Evolutionary conservation across 208 protist genomes (phyloP), one percentile per base, ranked within the genome.

Genomic region (Trypanosoma boissoni): DNA sequence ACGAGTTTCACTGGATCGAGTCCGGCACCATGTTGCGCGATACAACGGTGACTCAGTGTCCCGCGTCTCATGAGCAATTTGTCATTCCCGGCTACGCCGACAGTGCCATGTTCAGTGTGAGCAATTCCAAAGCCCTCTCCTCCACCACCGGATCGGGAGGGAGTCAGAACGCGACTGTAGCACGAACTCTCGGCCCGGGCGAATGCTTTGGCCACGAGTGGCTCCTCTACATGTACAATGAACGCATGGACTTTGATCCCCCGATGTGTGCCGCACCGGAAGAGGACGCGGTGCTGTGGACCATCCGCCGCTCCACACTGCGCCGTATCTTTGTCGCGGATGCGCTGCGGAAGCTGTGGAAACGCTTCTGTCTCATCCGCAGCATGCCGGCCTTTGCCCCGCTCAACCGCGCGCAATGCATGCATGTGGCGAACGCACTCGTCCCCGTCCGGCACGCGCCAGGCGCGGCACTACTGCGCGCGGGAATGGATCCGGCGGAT

Each of bases 1-100:
- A 61, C 31, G 56, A 61, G 28, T 61, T 61, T 61, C 20, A 52
- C 29, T 61, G 56, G 56, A 41, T 61, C 26, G 43, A 61, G 34
- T 12, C 28, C 10, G 56, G 56, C 1, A 18, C 3, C n/a, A 43
- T 61, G 24, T 16, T 51, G 36, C n/a, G 6, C 5, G 8, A 12
- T 23, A 51, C 21, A n/a, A 29, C 14, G 18, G 14, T n/a, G 18
- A 51, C 4, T 12, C 12, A 6, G 8, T 16, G 34, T 12, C 8
- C 34, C 8, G 8, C 34, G 12, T 39, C 34, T 39, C 8, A 39
- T 39, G 34, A 39, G 34, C 12, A 6, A 39, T 39, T 39, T 12
- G 8, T 6, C 34, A 16, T 39, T 6, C 34, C 34, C 34, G 34
- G 34, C 12, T 39, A 39, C 34, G 34, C n/a, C n/a, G n/a, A n/a